Evolutionary conservation across 1,139 yeast species (phyloP).

Genomic region (Hyphopichia khmerensis): DNA sequence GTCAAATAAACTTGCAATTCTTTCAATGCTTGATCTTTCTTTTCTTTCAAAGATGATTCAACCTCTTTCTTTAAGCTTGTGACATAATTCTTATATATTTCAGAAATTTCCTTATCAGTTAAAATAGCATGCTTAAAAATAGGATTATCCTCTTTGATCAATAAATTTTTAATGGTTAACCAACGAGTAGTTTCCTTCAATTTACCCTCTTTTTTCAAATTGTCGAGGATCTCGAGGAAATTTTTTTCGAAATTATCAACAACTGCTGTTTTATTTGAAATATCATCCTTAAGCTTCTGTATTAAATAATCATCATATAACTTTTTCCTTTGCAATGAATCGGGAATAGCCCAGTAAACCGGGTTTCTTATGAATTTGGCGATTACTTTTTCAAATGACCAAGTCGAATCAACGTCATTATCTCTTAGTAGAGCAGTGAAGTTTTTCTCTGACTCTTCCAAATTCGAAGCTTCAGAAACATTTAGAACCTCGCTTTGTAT

Average conservation of each 20-base stretch:
- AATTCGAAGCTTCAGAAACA: slow-evolving; percentile 15
- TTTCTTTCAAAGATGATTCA: slow-evolving; percentile 24
- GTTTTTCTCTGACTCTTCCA: slow-evolving; percentile 39
- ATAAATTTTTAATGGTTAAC: slow-evolving; percentile 48
- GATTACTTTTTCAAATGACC: slow-evolving; percentile 75
- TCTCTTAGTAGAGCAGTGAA: slow-evolving; percentile 56
- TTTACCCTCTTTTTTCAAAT: slow-evolving; percentile 27
- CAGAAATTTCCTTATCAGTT: slow-evolving; percentile 54
- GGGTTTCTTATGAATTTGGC: slow-evolving; percentile 57
- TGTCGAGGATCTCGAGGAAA: slow-evolving; percentile 49
- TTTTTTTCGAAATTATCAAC: slow-evolving; percentile 55
- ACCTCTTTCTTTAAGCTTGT: slow-evolving; percentile 38
- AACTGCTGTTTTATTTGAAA: slow-evolving; percentile 51
- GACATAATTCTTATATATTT: slow-evolving; percentile 52
- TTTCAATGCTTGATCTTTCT: slow-evolving; percentile 48
- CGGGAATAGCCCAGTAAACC: slow-evolving; percentile 67
- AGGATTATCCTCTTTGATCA: slow-evolving; percentile 61
- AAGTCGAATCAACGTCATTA: slow-evolving; percentile 62
- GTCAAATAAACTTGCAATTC: slow-evolving; percentile 53
- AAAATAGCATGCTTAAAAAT: slow-evolving; percentile 64
- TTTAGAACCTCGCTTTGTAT: slow-evolving; percentile 11
- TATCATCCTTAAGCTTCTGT: slow-evolving; percentile 53
- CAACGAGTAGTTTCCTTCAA: slow-evolving; percentile 66
- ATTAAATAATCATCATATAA: slow-evolving; percentile 65
- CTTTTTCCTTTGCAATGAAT: slow-evolving; percentile 58